Evolutionary conservation across 768 basidiomycete genomes (phyloP).

Genomic region (Lactarius pseudohatsudake): DNA sequence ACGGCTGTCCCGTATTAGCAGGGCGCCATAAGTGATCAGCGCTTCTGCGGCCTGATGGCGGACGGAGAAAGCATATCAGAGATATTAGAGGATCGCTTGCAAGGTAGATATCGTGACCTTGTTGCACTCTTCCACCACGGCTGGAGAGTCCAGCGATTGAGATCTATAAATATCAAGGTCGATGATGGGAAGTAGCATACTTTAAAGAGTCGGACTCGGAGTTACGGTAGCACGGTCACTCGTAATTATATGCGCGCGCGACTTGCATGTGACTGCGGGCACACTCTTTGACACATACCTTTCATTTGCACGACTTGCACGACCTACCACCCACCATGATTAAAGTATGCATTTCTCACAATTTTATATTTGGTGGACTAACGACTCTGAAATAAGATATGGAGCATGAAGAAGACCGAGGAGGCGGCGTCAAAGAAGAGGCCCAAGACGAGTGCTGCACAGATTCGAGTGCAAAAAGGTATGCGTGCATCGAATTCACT

Average conservation of each 20-base stretch:
- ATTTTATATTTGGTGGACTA: slow-evolving; percentile 15
- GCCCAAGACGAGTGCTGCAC: slow-evolving; percentile 97
- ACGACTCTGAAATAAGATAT: slow-evolving; percentile 61
- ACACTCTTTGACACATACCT: background rate
- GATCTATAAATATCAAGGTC: slow-evolving; percentile 73
- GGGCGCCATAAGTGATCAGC: slow-evolving; percentile 80
- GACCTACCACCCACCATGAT: slow-evolving; percentile 39
- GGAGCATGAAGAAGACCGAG: slow-evolving; percentile 99
- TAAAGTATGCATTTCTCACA: slow-evolving; percentile 38
- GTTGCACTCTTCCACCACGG: slow-evolving; percentile 58
- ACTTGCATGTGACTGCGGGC: background rate
- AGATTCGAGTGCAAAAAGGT: slow-evolving; percentile 99
- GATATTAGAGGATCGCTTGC: background rate
- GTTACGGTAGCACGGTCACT: background rate
- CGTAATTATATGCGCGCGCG: background rate
- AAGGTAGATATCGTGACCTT: slow-evolving; percentile 44
- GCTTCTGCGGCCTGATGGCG: slow-evolving; percentile 71
- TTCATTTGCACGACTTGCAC: slow-evolving; percentile 15
- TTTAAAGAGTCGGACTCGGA: background rate
- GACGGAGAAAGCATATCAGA: slow-evolving; percentile 3
- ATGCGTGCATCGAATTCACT: slow-evolving; percentile 42
- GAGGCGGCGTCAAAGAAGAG: slow-evolving; percentile 96
- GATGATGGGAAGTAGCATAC: slow-evolving; percentile 61
- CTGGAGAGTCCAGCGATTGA: slow-evolving; percentile 44
- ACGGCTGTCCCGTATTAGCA: slow-evolving; percentile 81